Evolutionary conservation across 2,329 filamentous ascomycete genomes (phyloP).

Genomic region (Xylariaceae sp.): DNA sequence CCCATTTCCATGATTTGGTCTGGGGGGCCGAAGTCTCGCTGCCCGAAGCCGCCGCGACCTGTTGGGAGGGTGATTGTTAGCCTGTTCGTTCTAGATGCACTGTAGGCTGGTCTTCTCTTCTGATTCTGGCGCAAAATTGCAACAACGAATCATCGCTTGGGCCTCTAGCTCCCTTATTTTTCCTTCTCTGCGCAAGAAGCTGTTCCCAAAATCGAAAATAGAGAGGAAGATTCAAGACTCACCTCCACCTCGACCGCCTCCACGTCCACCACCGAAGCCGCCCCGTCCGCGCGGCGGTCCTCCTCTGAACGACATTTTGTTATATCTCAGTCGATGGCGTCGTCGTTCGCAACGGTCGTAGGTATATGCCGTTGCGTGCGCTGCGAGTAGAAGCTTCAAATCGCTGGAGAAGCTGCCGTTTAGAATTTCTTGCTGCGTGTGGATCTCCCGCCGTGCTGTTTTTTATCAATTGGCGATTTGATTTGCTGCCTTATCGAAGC

Average conservation of each 20-base stretch:
- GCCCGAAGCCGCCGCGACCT: conserved; percentile 33
- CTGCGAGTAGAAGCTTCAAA: neutral
- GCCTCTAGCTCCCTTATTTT: too few species aligned
- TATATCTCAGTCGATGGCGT: neutral
- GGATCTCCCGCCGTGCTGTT: conserved; percentile 8
- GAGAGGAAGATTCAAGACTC: neutral
- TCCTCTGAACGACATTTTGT: conserved; percentile 27
- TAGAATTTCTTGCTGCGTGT: conserved; percentile 10
- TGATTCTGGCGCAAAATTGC: too few species aligned
- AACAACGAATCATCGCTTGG: too few species aligned
- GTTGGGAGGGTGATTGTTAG: conserved; percentile 1
- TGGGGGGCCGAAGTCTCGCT: conserved; percentile 33
- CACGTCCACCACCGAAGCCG: conserved; percentile 24
- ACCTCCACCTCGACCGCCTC: conserved; percentile 18
- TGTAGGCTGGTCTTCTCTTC: neutral
- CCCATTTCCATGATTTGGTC: conserved; percentile 68
- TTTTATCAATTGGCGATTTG: conserved; percentile 2
- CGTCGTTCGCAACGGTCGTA: neutral
- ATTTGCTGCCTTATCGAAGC: neutral
- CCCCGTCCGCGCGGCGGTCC: conserved; percentile 32
- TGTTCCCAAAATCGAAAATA: too few species aligned
- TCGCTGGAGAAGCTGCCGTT: conserved; percentile 2
- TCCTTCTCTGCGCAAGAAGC: too few species aligned
- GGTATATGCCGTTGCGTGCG: neutral
- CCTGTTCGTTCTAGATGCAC: neutral